Evolutionary conservation across 2,329 filamentous ascomycete genomes (phyloP).

Genomic region (Fusarium cicatricum): DNA sequence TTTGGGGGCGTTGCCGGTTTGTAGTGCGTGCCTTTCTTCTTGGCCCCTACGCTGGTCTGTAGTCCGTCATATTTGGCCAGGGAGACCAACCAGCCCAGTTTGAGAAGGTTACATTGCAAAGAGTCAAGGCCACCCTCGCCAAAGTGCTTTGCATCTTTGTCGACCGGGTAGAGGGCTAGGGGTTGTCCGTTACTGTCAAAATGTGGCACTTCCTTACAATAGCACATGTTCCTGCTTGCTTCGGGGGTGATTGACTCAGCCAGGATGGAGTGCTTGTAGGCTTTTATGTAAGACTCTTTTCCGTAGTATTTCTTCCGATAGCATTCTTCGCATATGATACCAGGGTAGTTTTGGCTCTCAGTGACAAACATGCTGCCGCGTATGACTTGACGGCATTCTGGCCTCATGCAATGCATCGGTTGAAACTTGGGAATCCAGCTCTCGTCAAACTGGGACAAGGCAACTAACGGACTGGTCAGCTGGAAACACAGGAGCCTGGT

Average conservation of each 20-base stretch:
- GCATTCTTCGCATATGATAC: slow-evolving; percentile 30
- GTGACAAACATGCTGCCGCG: slow-evolving; percentile 33
- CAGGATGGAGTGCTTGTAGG: slow-evolving; percentile 31
- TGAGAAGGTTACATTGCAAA: slow-evolving; percentile 19
- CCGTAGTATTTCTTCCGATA: slow-evolving; percentile 25
- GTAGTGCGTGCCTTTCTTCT: slow-evolving; percentile 1
- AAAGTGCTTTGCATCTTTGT: slow-evolving; percentile 6
- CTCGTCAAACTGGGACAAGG: slow-evolving; percentile 14
- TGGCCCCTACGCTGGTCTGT: slow-evolving; percentile 24
- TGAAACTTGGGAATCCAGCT: slow-evolving; percentile 27
- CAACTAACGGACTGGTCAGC: slow-evolving; percentile 7
- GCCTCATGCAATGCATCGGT: slow-evolving; percentile 23
- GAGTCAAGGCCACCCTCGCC: neutral
- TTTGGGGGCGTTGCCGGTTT: neutral
- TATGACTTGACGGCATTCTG: slow-evolving; percentile 24
- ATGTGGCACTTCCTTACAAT: slow-evolving; percentile 9
- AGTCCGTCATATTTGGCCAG: slow-evolving; percentile 29
- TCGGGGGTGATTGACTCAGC: slow-evolving; percentile 25
- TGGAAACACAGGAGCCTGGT: rapidly evolving
- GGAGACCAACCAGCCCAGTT: slow-evolving; percentile 21
- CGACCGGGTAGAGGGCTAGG: slow-evolving; percentile 17
- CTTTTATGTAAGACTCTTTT: slow-evolving; percentile 18
- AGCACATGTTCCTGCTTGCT: slow-evolving; percentile 28
- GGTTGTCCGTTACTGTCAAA: neutral
- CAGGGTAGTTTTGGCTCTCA: slow-evolving; percentile 5